Evolutionary conservation across 306 rosid genomes (phyloP).

Genomic region (Prunus davidiana): DNA sequence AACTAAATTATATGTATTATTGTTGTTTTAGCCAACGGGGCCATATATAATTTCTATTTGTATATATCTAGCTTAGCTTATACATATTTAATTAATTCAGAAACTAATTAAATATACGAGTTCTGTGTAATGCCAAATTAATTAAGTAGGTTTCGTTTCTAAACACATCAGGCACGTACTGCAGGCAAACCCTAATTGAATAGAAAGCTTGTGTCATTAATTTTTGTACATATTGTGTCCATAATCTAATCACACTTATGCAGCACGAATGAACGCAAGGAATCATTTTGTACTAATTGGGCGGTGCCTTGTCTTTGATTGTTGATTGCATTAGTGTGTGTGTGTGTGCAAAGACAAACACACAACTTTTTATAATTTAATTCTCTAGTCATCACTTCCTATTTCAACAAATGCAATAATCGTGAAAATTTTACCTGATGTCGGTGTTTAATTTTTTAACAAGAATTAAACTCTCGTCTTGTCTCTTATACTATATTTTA

Average conservation of each 20-base stretch:
- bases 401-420: too few species aligned
- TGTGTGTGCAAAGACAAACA: neutral
- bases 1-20: neutral
- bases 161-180: neutral
- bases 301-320: conserved; percentile 2
- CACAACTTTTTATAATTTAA: neutral
- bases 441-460: too few species aligned
- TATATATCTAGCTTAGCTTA: neutral
- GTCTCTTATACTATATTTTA: too few species aligned
- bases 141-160: neutral
- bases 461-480: too few species aligned
- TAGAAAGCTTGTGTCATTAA: neutral
- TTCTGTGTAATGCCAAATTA: neutral
- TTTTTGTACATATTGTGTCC: neutral
- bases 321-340: neutral
- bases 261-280: neutral
- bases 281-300: conserved; percentile 8
- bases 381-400: neutral
- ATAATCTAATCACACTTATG: neutral
- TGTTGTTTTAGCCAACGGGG: neutral
- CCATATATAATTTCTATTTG: neutral
- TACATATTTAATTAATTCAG: neutral
- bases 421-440: too few species aligned
- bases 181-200: neutral
- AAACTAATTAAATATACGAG: neutral